Conservation (phyloP, 805 yeast species). For the Ogataea naganishii region DNA sequence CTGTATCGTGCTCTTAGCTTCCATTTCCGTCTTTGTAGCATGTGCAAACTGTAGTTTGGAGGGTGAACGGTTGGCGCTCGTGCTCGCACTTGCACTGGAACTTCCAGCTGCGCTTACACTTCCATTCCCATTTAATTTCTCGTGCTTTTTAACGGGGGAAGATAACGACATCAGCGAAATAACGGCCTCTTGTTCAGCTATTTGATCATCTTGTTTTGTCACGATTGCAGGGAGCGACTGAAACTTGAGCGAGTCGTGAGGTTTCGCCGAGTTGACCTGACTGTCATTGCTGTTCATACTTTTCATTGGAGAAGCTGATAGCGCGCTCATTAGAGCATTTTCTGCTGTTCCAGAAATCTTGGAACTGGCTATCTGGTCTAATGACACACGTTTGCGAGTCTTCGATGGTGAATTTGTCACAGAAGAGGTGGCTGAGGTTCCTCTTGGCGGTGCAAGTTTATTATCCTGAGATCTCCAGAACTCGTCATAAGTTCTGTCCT, state of each 20-base stretch:
- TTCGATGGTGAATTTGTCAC: not conserved
- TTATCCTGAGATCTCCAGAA: constrained; percentile 21
- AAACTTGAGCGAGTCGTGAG: too few relatives aligned
- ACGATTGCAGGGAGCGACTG: too few relatives aligned
- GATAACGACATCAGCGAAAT: constrained; percentile 47
- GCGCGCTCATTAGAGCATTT: too few relatives aligned
- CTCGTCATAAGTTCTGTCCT: constrained; percentile 12
- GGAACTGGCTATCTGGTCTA: constrained; percentile 1
- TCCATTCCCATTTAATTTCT: too few relatives aligned
- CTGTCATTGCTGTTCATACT: too few relatives aligned
- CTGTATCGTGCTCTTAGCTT: too few relatives aligned
- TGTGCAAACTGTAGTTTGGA: not conserved
- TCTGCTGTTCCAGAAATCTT: not conserved
- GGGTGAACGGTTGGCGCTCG: not conserved
- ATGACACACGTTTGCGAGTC: not conserved
- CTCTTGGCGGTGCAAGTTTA: constrained; percentile 12
- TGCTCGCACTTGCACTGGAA: constrained; percentile 7
- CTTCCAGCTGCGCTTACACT: too few relatives aligned
- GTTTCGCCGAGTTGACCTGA: too few relatives aligned
- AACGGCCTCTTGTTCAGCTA: constrained; percentile 46
- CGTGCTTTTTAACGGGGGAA: constrained; percentile 35
- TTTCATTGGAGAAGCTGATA: too few relatives aligned
- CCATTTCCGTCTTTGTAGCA: too few relatives aligned
- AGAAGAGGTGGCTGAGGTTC: not conserved
- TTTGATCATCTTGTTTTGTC: too few relatives aligned